phyloP scores from a whole-genome alignment of 1,139 yeast species.

The Scheffersomyces segobiensis region DNA sequence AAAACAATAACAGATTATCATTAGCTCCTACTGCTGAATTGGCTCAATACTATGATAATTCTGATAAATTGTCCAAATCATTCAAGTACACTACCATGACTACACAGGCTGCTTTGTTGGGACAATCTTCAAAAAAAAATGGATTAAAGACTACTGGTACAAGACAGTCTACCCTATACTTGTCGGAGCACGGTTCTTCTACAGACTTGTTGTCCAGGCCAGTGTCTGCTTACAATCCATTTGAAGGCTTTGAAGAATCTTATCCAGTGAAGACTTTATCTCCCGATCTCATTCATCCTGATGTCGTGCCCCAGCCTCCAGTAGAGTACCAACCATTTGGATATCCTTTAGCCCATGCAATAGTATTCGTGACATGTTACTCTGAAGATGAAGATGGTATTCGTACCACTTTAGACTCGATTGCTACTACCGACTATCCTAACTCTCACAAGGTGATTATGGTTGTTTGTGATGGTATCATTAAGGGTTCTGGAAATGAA shows the following conservation, averaged over 20 bases:
- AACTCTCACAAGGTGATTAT: conserved; percentile 86
- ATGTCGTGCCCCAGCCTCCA: conserved; percentile 85
- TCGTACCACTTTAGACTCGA: conserved; percentile 84
- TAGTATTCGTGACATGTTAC: conserved; percentile 87
- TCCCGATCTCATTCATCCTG: conserved; percentile 71
- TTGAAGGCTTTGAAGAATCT: conserved; percentile 42
- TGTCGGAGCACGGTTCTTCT: conserved; percentile 37
- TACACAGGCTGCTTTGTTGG: conserved; percentile 50
- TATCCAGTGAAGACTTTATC: conserved; percentile 50
- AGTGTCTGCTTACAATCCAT: conserved; percentile 37
- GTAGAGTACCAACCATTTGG: conserved; percentile 84
- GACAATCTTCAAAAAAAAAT: conserved; percentile 15
- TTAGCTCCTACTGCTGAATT: conserved; percentile 42
- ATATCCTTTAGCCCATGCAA: conserved; percentile 81
- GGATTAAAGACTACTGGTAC: conserved; percentile 14
- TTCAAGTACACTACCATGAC: conserved; percentile 58
- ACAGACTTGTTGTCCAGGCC: conserved; percentile 39
- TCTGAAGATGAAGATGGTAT: conserved; percentile 89
- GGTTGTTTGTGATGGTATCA: conserved; percentile 88
- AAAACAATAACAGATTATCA: conserved; percentile 33
- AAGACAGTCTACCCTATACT: conserved; percentile 24
- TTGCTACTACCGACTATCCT: conserved; percentile 92
- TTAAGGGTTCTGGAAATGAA: conserved; percentile 92
- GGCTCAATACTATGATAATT: conserved; percentile 40
- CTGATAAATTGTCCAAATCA: conserved; percentile 37